Percentiles rank a stretch among this genome's conserved stretches.
These are phyloP conservation scores for Anisodus tanguticus DNA, from an alignment of 257 asterid genomes.

Conservation along the genomic window DNA sequence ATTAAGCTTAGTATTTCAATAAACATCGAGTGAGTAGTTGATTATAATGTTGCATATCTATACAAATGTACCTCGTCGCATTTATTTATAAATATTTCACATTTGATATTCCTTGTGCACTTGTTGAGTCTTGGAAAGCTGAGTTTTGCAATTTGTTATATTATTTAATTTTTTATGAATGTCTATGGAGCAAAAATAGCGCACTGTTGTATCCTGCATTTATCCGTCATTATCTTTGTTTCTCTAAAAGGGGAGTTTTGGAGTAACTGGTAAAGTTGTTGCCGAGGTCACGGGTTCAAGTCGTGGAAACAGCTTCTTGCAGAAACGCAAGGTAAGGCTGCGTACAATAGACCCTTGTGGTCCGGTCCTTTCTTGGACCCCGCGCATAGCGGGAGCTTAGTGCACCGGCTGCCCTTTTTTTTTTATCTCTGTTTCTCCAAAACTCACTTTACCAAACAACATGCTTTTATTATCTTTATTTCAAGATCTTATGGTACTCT, in stretches of 20 bases:
- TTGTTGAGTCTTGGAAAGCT: conserved; percentile 2
- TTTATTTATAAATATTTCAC: conserved; percentile 9
- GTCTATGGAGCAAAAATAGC: background rate
- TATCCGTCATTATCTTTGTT: background rate
- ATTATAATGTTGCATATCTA: background rate
- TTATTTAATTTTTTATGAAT: background rate
- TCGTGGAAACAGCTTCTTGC: no score
- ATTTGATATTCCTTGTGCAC: background rate
- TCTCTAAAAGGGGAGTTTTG: background rate
- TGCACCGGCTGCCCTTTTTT: no score
- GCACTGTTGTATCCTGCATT: background rate
- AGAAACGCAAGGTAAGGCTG: no score
- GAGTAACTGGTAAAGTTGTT: no score
- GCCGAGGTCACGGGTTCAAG: no score
- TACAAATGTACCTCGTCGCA: background rate
- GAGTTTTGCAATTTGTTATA: background rate
- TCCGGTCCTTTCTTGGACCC: no score
- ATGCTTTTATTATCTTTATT: background rate
- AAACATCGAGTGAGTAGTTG: background rate
- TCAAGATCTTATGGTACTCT: background rate
- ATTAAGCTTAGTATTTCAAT: background rate
- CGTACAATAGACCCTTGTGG: no score
- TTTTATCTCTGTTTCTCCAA: background rate
- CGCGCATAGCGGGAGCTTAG: no score
- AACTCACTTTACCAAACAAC: background rate